Percentiles rank a stretch among this genome's conserved stretches.
Conservation (phyloP, 768 basidiomycete species). For the Sporobolomyces pararoseus region DNA sequence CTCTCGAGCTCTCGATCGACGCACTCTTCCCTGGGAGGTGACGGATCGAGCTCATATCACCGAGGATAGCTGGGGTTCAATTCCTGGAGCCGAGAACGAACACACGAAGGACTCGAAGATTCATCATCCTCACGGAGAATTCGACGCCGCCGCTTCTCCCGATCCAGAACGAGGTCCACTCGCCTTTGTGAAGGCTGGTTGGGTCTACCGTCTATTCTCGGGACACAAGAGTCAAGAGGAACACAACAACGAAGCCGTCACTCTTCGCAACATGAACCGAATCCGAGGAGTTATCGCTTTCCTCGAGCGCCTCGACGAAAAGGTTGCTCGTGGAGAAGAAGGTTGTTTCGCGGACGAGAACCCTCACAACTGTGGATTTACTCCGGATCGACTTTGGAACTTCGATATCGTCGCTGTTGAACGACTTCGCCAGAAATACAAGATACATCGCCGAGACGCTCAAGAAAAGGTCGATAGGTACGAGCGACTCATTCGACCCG, state of each 20-base stretch:
- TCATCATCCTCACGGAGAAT: constrained; percentile 30
- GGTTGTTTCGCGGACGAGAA: constrained; percentile 30
- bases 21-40: constrained; percentile 45
- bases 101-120: constrained; percentile 29
- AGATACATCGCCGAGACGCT: constrained; percentile 25
- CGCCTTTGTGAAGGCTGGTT: constrained; percentile 43
- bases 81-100: constrained; percentile 32
- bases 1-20: constrained; percentile 43
- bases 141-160: background rate
- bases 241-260: constrained; percentile 37
- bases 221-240: constrained; percentile 44
- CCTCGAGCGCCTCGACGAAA: constrained; percentile 45
- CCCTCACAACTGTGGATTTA: constrained; percentile 38
- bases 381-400: constrained; percentile 36
- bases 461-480: constrained; percentile 31
- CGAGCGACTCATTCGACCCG: constrained; percentile 23
- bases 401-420: constrained; percentile 39
- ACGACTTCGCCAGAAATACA: constrained; percentile 32
- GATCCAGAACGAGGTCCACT: constrained; percentile 33
- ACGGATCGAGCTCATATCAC: constrained; percentile 46
- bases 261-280: constrained; percentile 45
- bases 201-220: constrained; percentile 47
- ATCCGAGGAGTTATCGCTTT: constrained; percentile 46
- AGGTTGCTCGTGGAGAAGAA: constrained; percentile 38
- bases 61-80: constrained; percentile 39